Conservation (phyloP, 805 yeast species). For the Wickerhamomyces rabaulensis region DNA sequence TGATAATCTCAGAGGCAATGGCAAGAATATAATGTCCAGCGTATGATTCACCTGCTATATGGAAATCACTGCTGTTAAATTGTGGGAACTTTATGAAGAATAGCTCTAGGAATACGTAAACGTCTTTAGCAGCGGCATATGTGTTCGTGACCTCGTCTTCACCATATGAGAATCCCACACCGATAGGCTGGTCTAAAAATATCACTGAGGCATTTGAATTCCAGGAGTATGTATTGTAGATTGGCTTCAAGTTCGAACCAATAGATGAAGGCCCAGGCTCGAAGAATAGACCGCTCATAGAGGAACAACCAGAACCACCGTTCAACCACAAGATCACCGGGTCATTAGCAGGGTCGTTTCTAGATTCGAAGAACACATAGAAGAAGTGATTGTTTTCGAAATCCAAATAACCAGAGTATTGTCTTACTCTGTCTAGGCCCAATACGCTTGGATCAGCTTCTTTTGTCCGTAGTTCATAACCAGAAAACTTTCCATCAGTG, state of each 20-base stretch:
- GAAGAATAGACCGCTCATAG: constrained; percentile 82
- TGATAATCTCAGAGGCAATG: constrained; percentile 49
- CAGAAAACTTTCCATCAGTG: constrained; percentile 7
- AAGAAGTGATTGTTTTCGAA: constrained; percentile 74
- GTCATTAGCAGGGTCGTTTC: constrained; percentile 81
- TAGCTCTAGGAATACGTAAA: constrained; percentile 73
- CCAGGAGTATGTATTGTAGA: constrained; percentile 83
- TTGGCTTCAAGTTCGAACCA: constrained; percentile 59
- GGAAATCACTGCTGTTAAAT: constrained; percentile 53
- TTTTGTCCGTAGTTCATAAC: constrained; percentile 14
- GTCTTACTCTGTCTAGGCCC: constrained; percentile 76
- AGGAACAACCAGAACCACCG: constrained; percentile 97
- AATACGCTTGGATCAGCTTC: constrained; percentile 39
- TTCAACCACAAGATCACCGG: constrained; percentile 86
- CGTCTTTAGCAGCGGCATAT: constrained; percentile 82
- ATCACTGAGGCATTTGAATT: constrained; percentile 85
- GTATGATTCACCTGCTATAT: constrained; percentile 80
- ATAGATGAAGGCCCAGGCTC: constrained; percentile 89
- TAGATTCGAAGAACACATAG: constrained; percentile 85
- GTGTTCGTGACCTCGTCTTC: constrained; percentile 57
- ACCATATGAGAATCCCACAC: constrained; percentile 90
- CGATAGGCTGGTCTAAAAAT: constrained; percentile 90
- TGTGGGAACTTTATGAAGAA: constrained; percentile 84
- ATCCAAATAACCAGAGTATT: constrained; percentile 81
- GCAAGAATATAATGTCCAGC: constrained; percentile 82